Percentiles rank a stretch among this genome's conserved stretches.
phyloP scores from a whole-genome alignment of 1,284 basidiomycete genomes.

The Stereum hirsutum region DNA sequence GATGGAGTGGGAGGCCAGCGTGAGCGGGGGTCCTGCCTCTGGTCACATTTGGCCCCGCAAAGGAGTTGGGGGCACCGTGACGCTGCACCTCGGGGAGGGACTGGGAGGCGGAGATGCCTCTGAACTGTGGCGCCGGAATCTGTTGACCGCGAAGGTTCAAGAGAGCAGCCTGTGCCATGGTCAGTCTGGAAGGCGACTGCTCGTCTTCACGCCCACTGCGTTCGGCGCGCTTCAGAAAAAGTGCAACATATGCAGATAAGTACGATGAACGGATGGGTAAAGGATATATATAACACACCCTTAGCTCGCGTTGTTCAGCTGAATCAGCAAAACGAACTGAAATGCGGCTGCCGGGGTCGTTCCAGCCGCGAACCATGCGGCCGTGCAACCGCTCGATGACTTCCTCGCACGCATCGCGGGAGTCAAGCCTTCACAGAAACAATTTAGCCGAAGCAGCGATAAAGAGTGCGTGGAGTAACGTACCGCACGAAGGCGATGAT shows the following conservation, averaged over 20 bases:
- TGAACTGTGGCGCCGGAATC: slow-evolving; percentile 17
- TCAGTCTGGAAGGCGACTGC: slow-evolving; percentile 49
- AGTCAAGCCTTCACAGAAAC: slow-evolving; percentile 42
- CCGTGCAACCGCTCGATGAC: slow-evolving; percentile 66
- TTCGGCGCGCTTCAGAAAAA: slow-evolving; percentile 12
- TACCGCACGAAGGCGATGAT: slow-evolving; percentile 72
- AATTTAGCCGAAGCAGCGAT: not conserved
- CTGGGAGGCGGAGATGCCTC: slow-evolving; percentile 6
- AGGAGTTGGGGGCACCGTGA: slow-evolving; percentile 2
- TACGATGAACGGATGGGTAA: not conserved
- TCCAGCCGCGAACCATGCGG: slow-evolving; percentile 66
- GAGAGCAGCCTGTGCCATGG: slow-evolving; percentile 67
- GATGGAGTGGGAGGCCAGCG: slow-evolving; percentile 11
- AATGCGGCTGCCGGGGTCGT: slow-evolving; percentile 61
- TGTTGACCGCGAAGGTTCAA: slow-evolving; percentile 66
- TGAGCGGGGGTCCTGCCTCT: slow-evolving; percentile 1
- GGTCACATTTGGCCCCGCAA: not conserved
- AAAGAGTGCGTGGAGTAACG: slow-evolving; percentile 9
- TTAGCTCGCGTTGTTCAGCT: slow-evolving; percentile 36
- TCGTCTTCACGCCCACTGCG: slow-evolving; percentile 44
- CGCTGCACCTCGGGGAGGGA: slow-evolving; percentile 6
- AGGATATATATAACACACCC: slow-evolving; percentile 22
- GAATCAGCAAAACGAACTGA: slow-evolving; percentile 69
- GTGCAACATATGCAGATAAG: not conserved
- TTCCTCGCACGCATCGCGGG: slow-evolving; percentile 57